These are phyloP conservation scores for Fusarium verrucosum DNA, from an alignment of 2,329 filamentous ascomycete genomes.

Conservation along the genomic window DNA sequence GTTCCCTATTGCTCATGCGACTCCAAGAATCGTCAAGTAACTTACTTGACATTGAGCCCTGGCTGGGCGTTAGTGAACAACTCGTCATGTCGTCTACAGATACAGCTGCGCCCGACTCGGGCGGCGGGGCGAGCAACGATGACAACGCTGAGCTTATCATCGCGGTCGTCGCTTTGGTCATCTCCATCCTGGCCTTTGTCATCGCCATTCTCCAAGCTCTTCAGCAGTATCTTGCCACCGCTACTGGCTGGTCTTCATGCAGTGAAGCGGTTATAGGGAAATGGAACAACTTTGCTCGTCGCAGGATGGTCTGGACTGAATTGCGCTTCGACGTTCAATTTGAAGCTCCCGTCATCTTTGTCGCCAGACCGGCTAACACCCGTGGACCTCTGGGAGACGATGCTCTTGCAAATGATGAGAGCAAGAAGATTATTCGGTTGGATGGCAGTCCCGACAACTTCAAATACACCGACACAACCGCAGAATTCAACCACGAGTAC, in stretches of 20 bases:
- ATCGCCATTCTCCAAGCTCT: slow-evolving; percentile 52
- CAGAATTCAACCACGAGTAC: slow-evolving; percentile 30
- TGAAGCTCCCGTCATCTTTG: slow-evolving; percentile 55
- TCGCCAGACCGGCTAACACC: slow-evolving; percentile 50
- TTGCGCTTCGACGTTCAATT: slow-evolving; percentile 56
- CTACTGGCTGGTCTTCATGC: slow-evolving; percentile 53
- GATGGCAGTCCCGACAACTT: slow-evolving; percentile 25
- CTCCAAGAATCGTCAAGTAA: not conserved
- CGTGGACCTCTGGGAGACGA: slow-evolving; percentile 43
- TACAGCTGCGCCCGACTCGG: not conserved
- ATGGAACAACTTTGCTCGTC: slow-evolving; percentile 49
- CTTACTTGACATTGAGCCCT: not conserved
- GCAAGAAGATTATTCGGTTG: slow-evolving; percentile 29
- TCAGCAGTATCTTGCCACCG: slow-evolving; percentile 55
- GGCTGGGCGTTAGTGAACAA: not conserved
- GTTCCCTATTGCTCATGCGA: not conserved
- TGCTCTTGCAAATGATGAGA: slow-evolving; percentile 13
- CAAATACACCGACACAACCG: slow-evolving; percentile 26
- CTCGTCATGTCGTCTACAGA: slow-evolving; percentile 4
- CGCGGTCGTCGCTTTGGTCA: slow-evolving; percentile 52
- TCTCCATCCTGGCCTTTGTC: slow-evolving; percentile 54
- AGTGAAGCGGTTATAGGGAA: slow-evolving; percentile 52
- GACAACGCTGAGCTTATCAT: slow-evolving; percentile 45
- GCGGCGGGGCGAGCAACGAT: not conserved
- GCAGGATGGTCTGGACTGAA: slow-evolving; percentile 48